phyloP scores from a whole-genome alignment of 2,329 filamentous ascomycete genomes.

The Neophaeococcomyces aloes region DNA sequence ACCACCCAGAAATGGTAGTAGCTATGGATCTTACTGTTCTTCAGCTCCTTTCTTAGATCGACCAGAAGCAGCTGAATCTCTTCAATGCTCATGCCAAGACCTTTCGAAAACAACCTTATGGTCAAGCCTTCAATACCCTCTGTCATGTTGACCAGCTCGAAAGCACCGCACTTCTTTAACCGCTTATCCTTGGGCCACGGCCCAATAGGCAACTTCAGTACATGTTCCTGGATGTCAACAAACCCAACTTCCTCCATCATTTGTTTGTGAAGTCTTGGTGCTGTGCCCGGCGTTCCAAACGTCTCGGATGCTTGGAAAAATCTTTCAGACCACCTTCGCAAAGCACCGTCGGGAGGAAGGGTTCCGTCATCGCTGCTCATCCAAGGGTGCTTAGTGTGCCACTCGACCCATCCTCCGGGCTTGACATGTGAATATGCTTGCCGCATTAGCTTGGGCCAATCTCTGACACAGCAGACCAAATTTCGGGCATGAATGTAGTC shows the following conservation, averaged over 20 bases:
- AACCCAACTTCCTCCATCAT: constrained; percentile 20
- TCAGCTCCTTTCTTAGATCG: constrained; percentile 19
- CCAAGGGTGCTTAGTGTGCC: constrained; percentile 11
- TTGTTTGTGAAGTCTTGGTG: not conserved
- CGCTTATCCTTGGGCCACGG: constrained; percentile 22
- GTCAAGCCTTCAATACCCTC: constrained; percentile 21
- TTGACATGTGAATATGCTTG: constrained; percentile 13
- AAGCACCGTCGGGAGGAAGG: not conserved
- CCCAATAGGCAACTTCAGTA: constrained; percentile 20
- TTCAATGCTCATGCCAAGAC: constrained; percentile 20
- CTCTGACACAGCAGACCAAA: constrained; percentile 24
- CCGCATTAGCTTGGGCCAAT: too few species aligned
- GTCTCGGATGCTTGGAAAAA: too few species aligned
- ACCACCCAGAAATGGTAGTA: constrained; percentile 13
- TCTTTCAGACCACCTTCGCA: too few species aligned
- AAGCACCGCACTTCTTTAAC: constrained; percentile 19
- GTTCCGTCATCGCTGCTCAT: constrained; percentile 10
- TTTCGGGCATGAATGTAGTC: constrained; percentile 23
- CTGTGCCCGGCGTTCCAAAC: too few species aligned
- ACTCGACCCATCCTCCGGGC: constrained; percentile 24
- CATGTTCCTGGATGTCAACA: constrained; percentile 15
- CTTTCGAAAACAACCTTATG: constrained; percentile 20
- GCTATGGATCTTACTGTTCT: constrained; percentile 10
- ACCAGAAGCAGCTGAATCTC: constrained; percentile 20
- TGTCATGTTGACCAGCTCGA: constrained; percentile 7